These are phyloP conservation scores for Glycine soja DNA, from an alignment of 306 rosid species.

Conservation along the genomic window DNA sequence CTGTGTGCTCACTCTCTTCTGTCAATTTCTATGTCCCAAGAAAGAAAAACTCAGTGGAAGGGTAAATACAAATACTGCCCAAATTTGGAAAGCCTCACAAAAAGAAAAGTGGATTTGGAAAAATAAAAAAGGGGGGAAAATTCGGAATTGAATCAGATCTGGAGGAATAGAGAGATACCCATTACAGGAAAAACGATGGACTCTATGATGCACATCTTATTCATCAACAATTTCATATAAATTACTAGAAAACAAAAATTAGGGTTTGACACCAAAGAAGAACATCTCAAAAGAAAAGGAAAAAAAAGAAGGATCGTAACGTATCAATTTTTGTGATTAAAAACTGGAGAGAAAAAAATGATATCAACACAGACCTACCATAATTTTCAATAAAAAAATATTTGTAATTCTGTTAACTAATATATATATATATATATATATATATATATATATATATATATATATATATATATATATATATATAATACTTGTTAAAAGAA, in stretches of 20 bases:
- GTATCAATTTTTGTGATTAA: neutral
- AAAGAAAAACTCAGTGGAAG: slow-evolving; percentile 1
- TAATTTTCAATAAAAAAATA: too few relatives aligned
- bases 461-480: too few relatives aligned
- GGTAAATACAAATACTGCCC: slow-evolving; percentile 2
- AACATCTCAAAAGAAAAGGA: neutral
- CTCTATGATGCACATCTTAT: slow-evolving; percentile 1
- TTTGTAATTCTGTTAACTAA: too few relatives aligned
- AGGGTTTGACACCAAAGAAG: slow-evolving; percentile 50
- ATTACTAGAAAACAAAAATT: slow-evolving; percentile 8
- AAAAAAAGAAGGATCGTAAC: neutral
- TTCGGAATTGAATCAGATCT: slow-evolving; percentile 60
- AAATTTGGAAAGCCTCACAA: slow-evolving; percentile 29
- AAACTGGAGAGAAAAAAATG: too few relatives aligned
- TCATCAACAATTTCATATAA: neutral
- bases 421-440: too few relatives aligned
- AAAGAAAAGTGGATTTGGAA: neutral
- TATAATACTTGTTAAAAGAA: too few relatives aligned
- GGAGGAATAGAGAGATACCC: slow-evolving; percentile 45
- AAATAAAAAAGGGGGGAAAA: slow-evolving; percentile 1
- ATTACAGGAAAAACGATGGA: slow-evolving; percentile 37
- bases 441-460: too few relatives aligned
- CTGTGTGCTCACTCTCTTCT: slow-evolving; percentile 99
- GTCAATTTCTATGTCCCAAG: slow-evolving; percentile 83
- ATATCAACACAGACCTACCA: too few relatives aligned